Evolutionary conservation across 768 basidiomycete species (phyloP).

Genomic region (Nevesoporus exiguus): DNA sequence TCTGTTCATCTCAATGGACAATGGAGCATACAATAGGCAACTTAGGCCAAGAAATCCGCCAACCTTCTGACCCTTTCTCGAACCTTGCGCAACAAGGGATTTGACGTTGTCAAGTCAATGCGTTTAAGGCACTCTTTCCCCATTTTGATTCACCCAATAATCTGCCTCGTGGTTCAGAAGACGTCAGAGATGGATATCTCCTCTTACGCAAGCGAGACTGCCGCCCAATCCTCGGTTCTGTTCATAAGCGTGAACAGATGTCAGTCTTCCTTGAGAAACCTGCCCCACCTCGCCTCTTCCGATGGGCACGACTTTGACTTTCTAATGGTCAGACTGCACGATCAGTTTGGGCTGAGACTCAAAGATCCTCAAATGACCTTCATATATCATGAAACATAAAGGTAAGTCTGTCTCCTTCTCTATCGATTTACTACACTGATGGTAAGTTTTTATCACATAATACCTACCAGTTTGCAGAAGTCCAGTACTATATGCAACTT

Average conservation of each 20-base stretch:
- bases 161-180: background rate
- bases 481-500: background rate
- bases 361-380: background rate
- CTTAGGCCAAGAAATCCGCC: background rate
- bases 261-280: no score
- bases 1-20: conserved; percentile 1
- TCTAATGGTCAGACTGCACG: background rate
- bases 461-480: background rate
- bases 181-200: background rate
- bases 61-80: background rate
- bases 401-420: background rate
- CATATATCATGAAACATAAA: background rate
- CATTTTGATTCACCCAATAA: background rate
- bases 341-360: background rate
- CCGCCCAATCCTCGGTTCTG: background rate
- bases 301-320: background rate
- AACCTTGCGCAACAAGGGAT: background rate
- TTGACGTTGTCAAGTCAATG: background rate
- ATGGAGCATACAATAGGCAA: conserved; percentile 2
- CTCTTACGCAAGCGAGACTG: background rate
- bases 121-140: background rate
- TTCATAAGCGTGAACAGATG: background rate
- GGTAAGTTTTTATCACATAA: no score
- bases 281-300: background rate
- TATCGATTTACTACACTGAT: no score